Evolutionary conservation across 768 basidiomycete genomes (phyloP).

Genomic region (Rhodosporidiobolus odoratus): DNA sequence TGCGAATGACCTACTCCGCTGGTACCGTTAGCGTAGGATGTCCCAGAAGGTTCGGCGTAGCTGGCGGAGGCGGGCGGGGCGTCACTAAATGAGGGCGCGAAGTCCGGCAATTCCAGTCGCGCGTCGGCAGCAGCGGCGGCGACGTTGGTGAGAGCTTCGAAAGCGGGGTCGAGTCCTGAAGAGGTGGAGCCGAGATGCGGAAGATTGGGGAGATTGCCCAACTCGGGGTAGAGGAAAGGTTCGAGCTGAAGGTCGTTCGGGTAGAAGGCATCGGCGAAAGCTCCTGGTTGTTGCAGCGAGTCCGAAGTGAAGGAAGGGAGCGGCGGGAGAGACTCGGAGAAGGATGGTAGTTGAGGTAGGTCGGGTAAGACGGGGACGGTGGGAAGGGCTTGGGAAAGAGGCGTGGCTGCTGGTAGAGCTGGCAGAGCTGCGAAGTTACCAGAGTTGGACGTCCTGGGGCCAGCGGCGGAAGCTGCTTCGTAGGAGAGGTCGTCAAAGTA

Average conservation of each 20-base stretch:
- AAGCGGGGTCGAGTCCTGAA: slow-evolving; percentile 15
- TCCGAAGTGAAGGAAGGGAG: not conserved
- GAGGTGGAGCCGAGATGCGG: not conserved
- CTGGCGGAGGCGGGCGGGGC: not conserved
- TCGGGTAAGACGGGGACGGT: not conserved
- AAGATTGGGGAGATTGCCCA: not conserved
- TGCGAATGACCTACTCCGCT: too few species aligned
- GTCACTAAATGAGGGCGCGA: not conserved
- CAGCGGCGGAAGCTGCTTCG: not conserved
- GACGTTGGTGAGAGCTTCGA: slow-evolving; percentile 19
- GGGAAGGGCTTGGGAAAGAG: not conserved
- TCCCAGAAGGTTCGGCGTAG: too few species aligned
- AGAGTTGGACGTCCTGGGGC: too few species aligned
- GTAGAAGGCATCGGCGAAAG: not conserved
- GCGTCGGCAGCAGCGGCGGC: slow-evolving; percentile 15
- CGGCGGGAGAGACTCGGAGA: not conserved
- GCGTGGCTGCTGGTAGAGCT: not conserved
- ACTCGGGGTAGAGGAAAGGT: not conserved
- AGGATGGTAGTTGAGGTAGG: not conserved
- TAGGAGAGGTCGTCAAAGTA: not conserved
- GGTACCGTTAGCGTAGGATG: too few species aligned
- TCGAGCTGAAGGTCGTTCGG: not conserved
- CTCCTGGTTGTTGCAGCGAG: not conserved
- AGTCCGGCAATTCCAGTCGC: not conserved
- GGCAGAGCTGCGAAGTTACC: not conserved